These are phyloP conservation scores for Wickerhamiella infanticola DNA, from an alignment of 1,139 yeast genomes.

Conservation along the genomic window DNA sequence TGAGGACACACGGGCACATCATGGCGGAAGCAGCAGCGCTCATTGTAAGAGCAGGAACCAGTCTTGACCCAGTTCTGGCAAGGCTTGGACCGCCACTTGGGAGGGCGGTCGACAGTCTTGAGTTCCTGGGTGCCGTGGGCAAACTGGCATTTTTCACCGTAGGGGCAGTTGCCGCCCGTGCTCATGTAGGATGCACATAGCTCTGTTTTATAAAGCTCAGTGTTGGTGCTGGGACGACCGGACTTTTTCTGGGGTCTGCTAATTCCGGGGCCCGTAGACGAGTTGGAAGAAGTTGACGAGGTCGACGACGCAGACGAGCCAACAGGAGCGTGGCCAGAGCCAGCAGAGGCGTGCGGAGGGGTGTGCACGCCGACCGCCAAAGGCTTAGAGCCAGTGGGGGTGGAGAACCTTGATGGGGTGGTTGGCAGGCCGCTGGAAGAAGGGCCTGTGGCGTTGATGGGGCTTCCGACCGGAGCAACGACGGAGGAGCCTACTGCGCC, in stretches of 20 bases:
- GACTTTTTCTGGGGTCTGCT: conserved; percentile 16
- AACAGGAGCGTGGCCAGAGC: background rate
- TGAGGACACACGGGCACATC: conserved; percentile 14
- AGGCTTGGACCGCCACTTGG: conserved; percentile 83
- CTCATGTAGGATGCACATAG: conserved; percentile 67
- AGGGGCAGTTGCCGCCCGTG: conserved; percentile 60
- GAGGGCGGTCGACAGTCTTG: conserved; percentile 56
- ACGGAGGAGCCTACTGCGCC: background rate
- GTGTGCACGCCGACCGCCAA: background rate
- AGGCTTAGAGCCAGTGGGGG: background rate
- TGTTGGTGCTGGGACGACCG: conserved; percentile 35
- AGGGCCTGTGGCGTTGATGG: background rate
- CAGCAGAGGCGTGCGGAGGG: background rate
- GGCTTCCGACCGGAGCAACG: background rate
- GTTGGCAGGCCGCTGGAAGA: background rate
- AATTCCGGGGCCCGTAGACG: conserved; percentile 1
- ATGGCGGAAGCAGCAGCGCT: conserved; percentile 84
- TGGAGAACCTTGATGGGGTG: background rate
- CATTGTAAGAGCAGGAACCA: conserved; percentile 79
- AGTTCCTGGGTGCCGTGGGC: conserved; percentile 80
- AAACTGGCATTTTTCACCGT: conserved; percentile 84
- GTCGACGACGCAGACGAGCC: background rate
- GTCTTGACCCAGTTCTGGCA: conserved; percentile 77
- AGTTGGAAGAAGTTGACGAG: background rate
- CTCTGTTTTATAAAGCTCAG: conserved; percentile 77